phyloP scores from a whole-genome alignment of 1,284 basidiomycete species.

The Cystobasidiaceae sp. region DNA sequence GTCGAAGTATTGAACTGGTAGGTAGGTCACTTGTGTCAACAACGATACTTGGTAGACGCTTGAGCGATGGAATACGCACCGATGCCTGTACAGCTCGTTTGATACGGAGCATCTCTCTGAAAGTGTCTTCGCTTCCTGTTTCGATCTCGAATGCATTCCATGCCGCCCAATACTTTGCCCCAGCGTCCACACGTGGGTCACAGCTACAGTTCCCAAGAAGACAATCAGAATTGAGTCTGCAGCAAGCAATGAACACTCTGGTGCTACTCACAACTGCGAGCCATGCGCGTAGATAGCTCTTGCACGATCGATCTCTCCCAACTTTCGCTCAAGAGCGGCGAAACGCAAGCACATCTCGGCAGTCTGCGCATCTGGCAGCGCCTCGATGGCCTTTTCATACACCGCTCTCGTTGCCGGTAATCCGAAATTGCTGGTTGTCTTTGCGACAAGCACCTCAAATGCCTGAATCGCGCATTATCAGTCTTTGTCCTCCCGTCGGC shows the following conservation, averaged over 20 bases:
- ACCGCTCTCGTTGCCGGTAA: conserved; percentile 93
- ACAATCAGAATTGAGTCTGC: background rate
- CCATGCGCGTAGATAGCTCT: conserved; percentile 95
- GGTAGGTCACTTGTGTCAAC: background rate
- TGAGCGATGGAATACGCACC: conserved; percentile 4
- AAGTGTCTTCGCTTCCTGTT: conserved; percentile 95
- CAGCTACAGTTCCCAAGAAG: conserved; percentile 10
- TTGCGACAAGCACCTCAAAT: conserved; percentile 95
- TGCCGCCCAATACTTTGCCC: conserved; percentile 78
- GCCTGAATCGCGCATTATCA: conserved; percentile 63
- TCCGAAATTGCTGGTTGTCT: conserved; percentile 91
- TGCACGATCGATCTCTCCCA: conserved; percentile 97
- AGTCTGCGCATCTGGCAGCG: conserved; percentile 85
- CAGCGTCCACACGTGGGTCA: conserved; percentile 52
- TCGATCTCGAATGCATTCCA: conserved; percentile 98
- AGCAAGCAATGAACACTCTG: conserved; percentile 50
- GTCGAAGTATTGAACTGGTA: conserved; percentile 85
- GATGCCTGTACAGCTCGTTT: conserved; percentile 96
- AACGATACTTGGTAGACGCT: background rate
- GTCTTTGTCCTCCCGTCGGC: too few relatives aligned
- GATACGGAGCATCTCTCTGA: conserved; percentile 96
- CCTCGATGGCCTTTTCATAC: conserved; percentile 93
- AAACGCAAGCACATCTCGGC: conserved; percentile 98
- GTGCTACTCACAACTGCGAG: conserved; percentile 95
- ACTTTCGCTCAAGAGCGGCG: conserved; percentile 90